A percentile compares a stretch with the other conserved stretches of the same genome.
These are phyloP conservation scores for Entelexis sorbosivorans DNA, from an alignment of 1,139 yeast species.

Conservation along the genomic window DNA sequence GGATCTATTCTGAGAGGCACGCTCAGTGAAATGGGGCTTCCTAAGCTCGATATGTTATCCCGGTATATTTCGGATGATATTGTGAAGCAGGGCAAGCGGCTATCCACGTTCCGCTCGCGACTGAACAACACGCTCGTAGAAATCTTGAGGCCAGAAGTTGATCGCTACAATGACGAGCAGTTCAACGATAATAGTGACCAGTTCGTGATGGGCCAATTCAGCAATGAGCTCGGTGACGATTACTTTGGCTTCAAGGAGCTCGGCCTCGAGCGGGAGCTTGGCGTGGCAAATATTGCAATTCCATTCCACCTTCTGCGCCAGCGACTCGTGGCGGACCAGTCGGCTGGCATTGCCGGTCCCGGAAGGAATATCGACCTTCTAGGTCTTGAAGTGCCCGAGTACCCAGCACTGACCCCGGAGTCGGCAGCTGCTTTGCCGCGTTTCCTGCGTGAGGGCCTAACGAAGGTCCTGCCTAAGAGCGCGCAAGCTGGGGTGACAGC, in stretches of 20 bases:
- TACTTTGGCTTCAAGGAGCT: slow-evolving; percentile 93
- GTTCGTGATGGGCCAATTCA: slow-evolving; percentile 86
- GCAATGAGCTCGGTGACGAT: slow-evolving; percentile 80
- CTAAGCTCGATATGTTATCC: slow-evolving; percentile 65
- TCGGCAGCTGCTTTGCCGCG: slow-evolving; percentile 28
- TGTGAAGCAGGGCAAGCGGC: slow-evolving; percentile 54
- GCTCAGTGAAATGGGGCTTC: slow-evolving; percentile 73
- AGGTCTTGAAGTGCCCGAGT: slow-evolving; percentile 30
- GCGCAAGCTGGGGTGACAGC: neutral
- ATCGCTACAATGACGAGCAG: slow-evolving; percentile 62
- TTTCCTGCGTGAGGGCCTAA: slow-evolving; percentile 9
- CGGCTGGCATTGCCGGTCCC: slow-evolving; percentile 23
- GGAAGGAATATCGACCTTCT: slow-evolving; percentile 16
- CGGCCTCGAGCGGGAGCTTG: slow-evolving; percentile 87
- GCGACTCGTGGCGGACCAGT: slow-evolving; percentile 30
- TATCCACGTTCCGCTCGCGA: slow-evolving; percentile 56
- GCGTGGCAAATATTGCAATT: slow-evolving; percentile 72
- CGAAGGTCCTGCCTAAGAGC: slow-evolving; percentile 1
- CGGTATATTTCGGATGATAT: slow-evolving; percentile 66
- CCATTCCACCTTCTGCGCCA: slow-evolving; percentile 80
- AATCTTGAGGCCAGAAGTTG: slow-evolving; percentile 60
- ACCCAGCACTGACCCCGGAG: slow-evolving; percentile 39
- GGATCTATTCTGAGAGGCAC: slow-evolving; percentile 51
- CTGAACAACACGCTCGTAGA: slow-evolving; percentile 69
- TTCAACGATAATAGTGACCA: slow-evolving; percentile 89